Evolutionary conservation across 805 yeast species (phyloP).

Genomic region (Komagataella kurtzmanii): DNA sequence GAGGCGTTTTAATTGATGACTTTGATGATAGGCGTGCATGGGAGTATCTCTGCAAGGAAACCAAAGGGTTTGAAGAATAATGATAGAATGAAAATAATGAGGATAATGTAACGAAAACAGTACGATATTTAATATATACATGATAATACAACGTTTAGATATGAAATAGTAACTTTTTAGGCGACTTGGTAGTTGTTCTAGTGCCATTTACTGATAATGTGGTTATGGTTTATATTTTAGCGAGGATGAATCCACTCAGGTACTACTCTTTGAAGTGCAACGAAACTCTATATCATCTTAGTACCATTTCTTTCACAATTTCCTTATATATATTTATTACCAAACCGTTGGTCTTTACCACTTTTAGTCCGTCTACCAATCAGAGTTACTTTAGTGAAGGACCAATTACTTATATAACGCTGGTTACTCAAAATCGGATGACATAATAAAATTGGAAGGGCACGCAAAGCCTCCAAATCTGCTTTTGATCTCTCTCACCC

Average conservation of each 20-base stretch:
- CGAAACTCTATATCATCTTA: no score
- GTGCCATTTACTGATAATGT: no score
- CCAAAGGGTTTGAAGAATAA: slow-evolving; percentile 12
- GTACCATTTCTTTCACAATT: no score
- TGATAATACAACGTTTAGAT: background rate
- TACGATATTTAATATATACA: no score
- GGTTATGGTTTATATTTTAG: no score
- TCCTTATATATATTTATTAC: background rate
- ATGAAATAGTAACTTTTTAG: no score
- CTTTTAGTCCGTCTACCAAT: no score
- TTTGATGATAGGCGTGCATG: slow-evolving; percentile 44
- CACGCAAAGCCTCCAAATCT: background rate
- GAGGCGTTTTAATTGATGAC: slow-evolving; percentile 30
- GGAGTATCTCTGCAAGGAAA: slow-evolving; percentile 63
- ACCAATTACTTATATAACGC: no score
- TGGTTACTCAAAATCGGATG: background rate
- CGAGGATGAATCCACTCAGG: no score
- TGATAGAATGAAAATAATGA: background rate
- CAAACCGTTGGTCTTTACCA: background rate
- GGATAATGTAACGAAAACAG: background rate
- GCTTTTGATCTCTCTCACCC: background rate
- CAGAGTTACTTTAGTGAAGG: no score
- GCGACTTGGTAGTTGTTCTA: no score
- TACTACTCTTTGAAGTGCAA: no score
- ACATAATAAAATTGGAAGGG: background rate